These are phyloP conservation scores for Tolypocladium cylindrosporum DNA, from an alignment of 2,329 filamentous ascomycete species.

Conservation along the genomic window DNA sequence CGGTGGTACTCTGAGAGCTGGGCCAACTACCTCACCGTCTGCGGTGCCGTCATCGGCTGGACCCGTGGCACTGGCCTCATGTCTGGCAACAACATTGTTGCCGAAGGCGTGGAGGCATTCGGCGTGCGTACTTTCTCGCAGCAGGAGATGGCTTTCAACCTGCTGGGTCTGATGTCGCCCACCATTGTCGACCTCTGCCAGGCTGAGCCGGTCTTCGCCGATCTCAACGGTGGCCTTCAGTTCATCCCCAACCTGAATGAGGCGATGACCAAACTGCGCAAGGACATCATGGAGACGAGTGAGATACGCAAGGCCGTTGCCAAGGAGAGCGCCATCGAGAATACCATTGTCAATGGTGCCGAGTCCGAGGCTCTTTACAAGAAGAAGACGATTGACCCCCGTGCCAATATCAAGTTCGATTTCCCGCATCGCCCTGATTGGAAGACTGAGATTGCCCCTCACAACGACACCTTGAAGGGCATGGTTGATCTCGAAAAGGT, in stretches of 20 bases:
- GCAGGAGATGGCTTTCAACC: conserved; percentile 98
- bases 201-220: conserved; percentile 88
- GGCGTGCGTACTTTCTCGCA: conserved; percentile 98
- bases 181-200: conserved; percentile 93
- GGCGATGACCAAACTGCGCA: conserved; percentile 85
- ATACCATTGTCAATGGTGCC: conserved; percentile 94
- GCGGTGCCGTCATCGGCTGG: conserved; percentile 97
- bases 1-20: conserved; percentile 97
- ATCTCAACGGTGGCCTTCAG: conserved; percentile 94
- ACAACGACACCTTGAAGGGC: conserved; percentile 81
- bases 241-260: conserved; percentile 95
- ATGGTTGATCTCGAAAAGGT: conserved; percentile 99
- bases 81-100: conserved; percentile 95
- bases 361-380: conserved; percentile 88
- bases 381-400: conserved; percentile 85
- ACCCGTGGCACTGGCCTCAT: conserved; percentile 97
- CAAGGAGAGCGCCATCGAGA: conserved; percentile 92
- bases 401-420: conserved; percentile 96
- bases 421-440: conserved; percentile 88
- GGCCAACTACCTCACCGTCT: conserved; percentile 96
- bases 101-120: conserved; percentile 91
- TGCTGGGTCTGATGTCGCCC: conserved; percentile 91
- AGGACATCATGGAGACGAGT: conserved; percentile 89
- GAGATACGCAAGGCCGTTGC: conserved; percentile 88
- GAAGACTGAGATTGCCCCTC: conserved; percentile 80